phyloP scores from a whole-genome alignment of 139 green algal genomes.

The Chlamydomonas schloesseri region DNA sequence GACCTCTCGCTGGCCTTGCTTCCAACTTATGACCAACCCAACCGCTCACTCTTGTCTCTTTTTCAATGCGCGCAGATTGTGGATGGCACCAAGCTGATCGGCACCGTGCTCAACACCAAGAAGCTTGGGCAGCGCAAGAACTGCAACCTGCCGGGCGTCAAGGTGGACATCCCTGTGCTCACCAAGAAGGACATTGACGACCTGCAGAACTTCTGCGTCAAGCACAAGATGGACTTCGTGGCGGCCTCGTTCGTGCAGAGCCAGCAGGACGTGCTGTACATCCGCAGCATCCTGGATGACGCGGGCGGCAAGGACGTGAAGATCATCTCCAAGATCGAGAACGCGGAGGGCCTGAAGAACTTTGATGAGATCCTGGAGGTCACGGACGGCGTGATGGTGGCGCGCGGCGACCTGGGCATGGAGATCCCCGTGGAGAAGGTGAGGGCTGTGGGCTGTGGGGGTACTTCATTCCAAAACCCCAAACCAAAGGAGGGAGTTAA shows the following conservation, averaged over 20 bases:
- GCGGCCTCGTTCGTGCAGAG: conserved; percentile 62
- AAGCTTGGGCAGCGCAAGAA: conserved; percentile 50
- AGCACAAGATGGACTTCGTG: conserved; percentile 80
- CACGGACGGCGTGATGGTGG: conserved; percentile 81
- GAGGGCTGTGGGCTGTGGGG: background rate
- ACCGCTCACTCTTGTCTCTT: too few relatives aligned
- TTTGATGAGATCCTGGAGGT: conserved; percentile 73
- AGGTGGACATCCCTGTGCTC: conserved; percentile 80
- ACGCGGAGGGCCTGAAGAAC: conserved; percentile 75
- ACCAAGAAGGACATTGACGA: conserved; percentile 78
- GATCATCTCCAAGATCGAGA: conserved; percentile 85
- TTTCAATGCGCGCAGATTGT: too few relatives aligned
- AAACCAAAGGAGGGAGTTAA: background rate
- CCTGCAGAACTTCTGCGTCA: conserved; percentile 71
- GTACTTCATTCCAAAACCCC: too few relatives aligned
- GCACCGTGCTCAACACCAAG: conserved; percentile 45
- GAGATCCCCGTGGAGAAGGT: conserved; percentile 64
- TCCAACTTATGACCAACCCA: too few relatives aligned
- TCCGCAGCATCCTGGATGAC: conserved; percentile 68
- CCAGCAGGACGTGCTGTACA: conserved; percentile 73
- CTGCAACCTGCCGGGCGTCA: conserved; percentile 54
- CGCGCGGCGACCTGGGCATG: conserved; percentile 78
- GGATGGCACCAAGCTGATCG: conserved; percentile 40
- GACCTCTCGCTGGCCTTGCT: too few relatives aligned
- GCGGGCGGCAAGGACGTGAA: conserved; percentile 63